These are phyloP conservation scores for Annulohypoxylon nitens DNA, from an alignment of 495 filamentous ascomycete genomes.

Conservation along the genomic window DNA sequence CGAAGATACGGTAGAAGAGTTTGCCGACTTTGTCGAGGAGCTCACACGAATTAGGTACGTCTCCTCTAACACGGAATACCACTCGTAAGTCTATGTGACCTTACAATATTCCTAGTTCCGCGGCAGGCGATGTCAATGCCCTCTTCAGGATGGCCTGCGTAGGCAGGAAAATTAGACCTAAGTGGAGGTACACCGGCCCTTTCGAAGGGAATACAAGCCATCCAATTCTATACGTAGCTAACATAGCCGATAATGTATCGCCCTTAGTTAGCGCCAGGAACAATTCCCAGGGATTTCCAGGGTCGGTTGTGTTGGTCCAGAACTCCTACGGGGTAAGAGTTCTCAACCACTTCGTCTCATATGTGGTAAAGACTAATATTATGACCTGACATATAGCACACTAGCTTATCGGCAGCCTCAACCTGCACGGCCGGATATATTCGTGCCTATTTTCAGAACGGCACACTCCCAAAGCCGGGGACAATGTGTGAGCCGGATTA, in stretches of 20 bases:
- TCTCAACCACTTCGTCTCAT: not conserved
- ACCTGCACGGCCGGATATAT: conserved; percentile 54
- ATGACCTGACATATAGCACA: conserved; percentile 44
- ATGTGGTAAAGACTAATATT: conserved; percentile 14
- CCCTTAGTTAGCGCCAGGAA: conserved; percentile 64
- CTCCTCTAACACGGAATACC: not conserved
- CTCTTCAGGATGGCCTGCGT: conserved; percentile 68
- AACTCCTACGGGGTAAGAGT: conserved; percentile 62
- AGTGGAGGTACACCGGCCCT: conserved; percentile 67
- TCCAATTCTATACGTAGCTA: conserved; percentile 68
- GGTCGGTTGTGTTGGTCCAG: conserved; percentile 68
- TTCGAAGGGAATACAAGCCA: conserved; percentile 63
- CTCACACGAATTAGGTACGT: conserved; percentile 58
- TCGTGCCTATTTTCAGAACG: conserved; percentile 55
- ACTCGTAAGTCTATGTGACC: not conserved
- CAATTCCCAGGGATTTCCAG: conserved; percentile 64
- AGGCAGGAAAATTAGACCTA: conserved; percentile 68
- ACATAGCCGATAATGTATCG: conserved; percentile 69
- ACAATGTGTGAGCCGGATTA: conserved; percentile 53
- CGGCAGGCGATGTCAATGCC: conserved; percentile 71
- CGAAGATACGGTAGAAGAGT: conserved; percentile 56
- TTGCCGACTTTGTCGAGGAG: conserved; percentile 60
- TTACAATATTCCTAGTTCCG: conserved; percentile 41
- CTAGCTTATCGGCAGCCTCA: conserved; percentile 52
- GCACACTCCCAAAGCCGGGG: conserved; percentile 49